phyloP scores from a whole-genome alignment of 2,329 filamentous ascomycete species.

The Aspergillus hortae region DNA sequence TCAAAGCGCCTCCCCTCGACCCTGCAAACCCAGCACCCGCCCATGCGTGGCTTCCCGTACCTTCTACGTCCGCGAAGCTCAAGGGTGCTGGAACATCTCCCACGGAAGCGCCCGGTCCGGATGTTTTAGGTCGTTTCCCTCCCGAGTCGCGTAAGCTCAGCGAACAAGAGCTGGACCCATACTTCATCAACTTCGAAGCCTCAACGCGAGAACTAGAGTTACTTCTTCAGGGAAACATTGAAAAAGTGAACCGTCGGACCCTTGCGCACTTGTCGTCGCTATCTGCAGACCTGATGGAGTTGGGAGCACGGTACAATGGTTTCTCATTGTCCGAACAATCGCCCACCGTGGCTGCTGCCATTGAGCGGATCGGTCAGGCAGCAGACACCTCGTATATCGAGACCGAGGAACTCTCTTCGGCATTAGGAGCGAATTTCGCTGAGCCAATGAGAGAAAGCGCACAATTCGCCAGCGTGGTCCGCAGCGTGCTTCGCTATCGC shows the following conservation, averaged over 20 bases:
- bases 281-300: constrained; percentile 82
- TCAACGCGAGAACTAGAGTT: constrained; percentile 89
- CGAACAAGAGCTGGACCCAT: constrained; percentile 90
- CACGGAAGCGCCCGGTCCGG: constrained; percentile 54
- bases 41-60: constrained; percentile 83
- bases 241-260: constrained; percentile 90
- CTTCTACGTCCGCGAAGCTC: constrained; percentile 79
- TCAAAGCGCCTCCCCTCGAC: constrained; percentile 93
- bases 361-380: constrained; percentile 91
- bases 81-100: constrained; percentile 54
- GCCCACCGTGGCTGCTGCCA: constrained; percentile 81
- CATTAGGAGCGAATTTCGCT: constrained; percentile 88
- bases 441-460: constrained; percentile 98
- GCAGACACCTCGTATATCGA: constrained; percentile 95
- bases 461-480: constrained; percentile 92
- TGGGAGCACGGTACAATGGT: constrained; percentile 93
- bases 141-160: constrained; percentile 70
- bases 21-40: constrained; percentile 86
- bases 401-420: constrained; percentile 83
- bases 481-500: constrained; percentile 81
- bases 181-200: constrained; percentile 89
- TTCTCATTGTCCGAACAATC: constrained; percentile 94
- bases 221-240: constrained; percentile 86
- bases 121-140: constrained; percentile 76
- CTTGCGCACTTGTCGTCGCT: constrained; percentile 80